Conservation (phyloP, 2,329 filamentous ascomycete genomes). For the Teratosphaeria epicoccoides region DNA sequence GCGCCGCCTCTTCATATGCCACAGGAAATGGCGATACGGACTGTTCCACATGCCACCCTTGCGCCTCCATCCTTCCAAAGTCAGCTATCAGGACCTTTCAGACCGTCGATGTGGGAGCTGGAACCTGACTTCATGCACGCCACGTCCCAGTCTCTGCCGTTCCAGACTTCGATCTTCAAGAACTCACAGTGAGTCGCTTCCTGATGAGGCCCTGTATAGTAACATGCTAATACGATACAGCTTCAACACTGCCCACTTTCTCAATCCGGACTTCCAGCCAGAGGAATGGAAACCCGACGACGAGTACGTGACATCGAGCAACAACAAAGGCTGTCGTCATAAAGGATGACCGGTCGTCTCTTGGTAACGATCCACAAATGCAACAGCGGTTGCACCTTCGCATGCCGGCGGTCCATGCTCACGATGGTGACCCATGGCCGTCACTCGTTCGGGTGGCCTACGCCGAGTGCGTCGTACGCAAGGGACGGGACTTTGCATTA, state of each 20-base stretch:
- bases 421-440: slow-evolving; percentile 1
- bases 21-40: slow-evolving; percentile 21
- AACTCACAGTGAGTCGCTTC: slow-evolving; percentile 20
- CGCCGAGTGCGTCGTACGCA: slow-evolving; percentile 13
- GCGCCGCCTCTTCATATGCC: slow-evolving; percentile 21
- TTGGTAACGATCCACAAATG: slow-evolving; percentile 32
- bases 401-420: slow-evolving; percentile 5
- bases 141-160: slow-evolving; percentile 29
- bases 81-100: slow-evolving; percentile 30
- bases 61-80: slow-evolving; percentile 13
- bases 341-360: slow-evolving; percentile 32
- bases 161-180: slow-evolving; percentile 41
- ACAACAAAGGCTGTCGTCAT: slow-evolving; percentile 19
- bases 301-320: slow-evolving; percentile 31
- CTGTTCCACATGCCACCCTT: slow-evolving; percentile 15
- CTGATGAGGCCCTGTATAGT: too few relatives aligned
- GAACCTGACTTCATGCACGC: slow-evolving; percentile 32
- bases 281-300: slow-evolving; percentile 42
- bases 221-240: slow-evolving; percentile 30
- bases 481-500: slow-evolving; percentile 15
- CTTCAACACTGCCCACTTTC: slow-evolving; percentile 42
- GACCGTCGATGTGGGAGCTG: slow-evolving; percentile 36
- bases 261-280: slow-evolving; percentile 43
- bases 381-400: neutral
- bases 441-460: neutral